Percentiles rank a stretch among this genome's conserved stretches.
phyloP scores from a whole-genome alignment of 495 filamentous ascomycete species.

The Halenospora varia region DNA sequence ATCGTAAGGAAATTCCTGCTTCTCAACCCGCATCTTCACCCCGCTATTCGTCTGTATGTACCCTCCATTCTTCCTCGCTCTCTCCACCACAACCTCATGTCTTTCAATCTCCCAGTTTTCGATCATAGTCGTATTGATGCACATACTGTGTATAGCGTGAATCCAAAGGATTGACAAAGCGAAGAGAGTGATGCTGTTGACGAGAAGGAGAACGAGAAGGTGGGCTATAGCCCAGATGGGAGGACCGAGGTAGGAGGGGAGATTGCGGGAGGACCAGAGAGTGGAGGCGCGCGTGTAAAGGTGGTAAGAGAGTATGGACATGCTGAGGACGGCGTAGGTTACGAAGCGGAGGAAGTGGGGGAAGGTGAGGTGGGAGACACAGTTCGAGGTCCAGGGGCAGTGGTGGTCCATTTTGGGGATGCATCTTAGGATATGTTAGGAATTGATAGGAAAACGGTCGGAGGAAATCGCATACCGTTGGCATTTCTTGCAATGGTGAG shows the following conservation, averaged over 20 bases:
- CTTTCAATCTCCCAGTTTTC: slow-evolving; percentile 91
- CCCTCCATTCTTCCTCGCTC: slow-evolving; percentile 53
- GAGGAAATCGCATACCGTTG: slow-evolving; percentile 43
- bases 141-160: slow-evolving; percentile 35
- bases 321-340: slow-evolving; percentile 56
- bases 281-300: slow-evolving; percentile 52
- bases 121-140: slow-evolving; percentile 68
- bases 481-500: slow-evolving; percentile 92
- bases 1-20: slow-evolving; percentile 89
- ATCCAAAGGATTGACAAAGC: slow-evolving; percentile 61
- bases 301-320: slow-evolving; percentile 51
- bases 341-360: slow-evolving; percentile 69
- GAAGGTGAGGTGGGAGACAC: slow-evolving; percentile 83
- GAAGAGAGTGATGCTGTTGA: slow-evolving; percentile 60
- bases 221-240: slow-evolving; percentile 54
- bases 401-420: slow-evolving; percentile 98
- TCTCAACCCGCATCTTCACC: slow-evolving; percentile 41
- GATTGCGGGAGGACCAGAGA: slow-evolving; percentile 61
- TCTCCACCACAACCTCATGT: slow-evolving; percentile 68
- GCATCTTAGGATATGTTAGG: slow-evolving; percentile 54
- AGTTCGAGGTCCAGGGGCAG: slow-evolving; percentile 94
- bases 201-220: slow-evolving; percentile 60
- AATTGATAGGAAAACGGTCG: background rate
- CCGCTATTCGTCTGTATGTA: slow-evolving; percentile 60
- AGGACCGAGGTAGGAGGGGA: slow-evolving; percentile 83